Evolutionary conservation across 148 eudicot genomes (phyloP).

Genomic region (Linanthus parryae): DNA sequence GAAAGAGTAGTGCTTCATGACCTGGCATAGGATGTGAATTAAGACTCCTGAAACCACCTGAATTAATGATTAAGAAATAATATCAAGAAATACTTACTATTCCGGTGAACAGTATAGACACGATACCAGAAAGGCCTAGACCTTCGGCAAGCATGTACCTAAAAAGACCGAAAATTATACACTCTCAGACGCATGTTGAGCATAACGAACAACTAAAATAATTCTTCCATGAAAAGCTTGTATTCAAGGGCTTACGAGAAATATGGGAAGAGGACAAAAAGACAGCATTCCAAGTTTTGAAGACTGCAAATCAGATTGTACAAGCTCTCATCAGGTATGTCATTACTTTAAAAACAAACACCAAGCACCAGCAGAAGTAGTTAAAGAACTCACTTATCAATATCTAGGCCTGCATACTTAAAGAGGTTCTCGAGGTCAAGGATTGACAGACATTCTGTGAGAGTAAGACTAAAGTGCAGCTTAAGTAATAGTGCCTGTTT

Average conservation of each 20-base stretch:
- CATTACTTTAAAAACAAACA: too few species aligned
- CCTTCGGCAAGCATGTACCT: constrained; percentile 99
- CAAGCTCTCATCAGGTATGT: too few species aligned
- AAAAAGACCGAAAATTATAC: constrained; percentile 11
- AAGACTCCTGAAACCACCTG: constrained; percentile 8
- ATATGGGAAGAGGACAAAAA: constrained; percentile 96
- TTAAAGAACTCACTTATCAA: constrained; percentile 70
- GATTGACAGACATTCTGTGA: constrained; percentile 29
- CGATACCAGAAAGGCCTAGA: constrained; percentile 98
- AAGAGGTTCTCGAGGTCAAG: constrained; percentile 93
- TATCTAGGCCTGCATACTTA: constrained; percentile 98
- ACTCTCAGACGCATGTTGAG: constrained; percentile 2
- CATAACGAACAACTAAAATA: not conserved
- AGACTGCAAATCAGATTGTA: constrained; percentile 50
- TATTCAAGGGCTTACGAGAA: constrained; percentile 71
- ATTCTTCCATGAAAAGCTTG: not conserved
- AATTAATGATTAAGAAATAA: constrained; percentile 1
- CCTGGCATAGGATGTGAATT: constrained; percentile 35
- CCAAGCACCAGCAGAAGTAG: not conserved
- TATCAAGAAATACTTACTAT: constrained; percentile 54
- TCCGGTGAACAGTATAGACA: constrained; percentile 98
- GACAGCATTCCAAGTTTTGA: constrained; percentile 98
- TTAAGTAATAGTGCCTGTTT: too few species aligned
- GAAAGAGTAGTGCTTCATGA: constrained; percentile 95
- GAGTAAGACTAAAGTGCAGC: constrained; percentile 2